phyloP scores from a whole-genome alignment of 768 basidiomycete genomes.

The Russula virescens region DNA sequence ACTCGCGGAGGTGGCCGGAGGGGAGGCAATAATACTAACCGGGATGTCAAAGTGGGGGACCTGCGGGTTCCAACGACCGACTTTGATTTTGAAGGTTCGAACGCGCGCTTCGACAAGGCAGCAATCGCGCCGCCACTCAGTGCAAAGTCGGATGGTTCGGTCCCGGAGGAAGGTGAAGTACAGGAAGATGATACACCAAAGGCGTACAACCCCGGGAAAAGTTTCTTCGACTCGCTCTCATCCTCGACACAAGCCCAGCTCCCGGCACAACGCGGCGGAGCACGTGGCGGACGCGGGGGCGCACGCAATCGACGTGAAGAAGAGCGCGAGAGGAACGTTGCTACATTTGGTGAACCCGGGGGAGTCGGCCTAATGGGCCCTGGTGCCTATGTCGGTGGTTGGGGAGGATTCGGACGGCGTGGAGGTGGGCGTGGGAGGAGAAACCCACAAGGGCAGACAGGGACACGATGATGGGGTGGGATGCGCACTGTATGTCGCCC shows the following conservation, averaged over 20 bases:
- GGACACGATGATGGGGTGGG: constrained; percentile 14
- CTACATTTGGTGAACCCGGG: constrained; percentile 83
- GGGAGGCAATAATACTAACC: constrained; percentile 5
- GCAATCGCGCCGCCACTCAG: constrained; percentile 35
- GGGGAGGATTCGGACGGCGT: constrained; percentile 61
- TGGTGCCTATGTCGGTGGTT: constrained; percentile 72
- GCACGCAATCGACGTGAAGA: constrained; percentile 74
- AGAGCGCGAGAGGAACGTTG: constrained; percentile 77
- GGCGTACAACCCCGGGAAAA: constrained; percentile 72
- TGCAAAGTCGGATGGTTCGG: constrained; percentile 28
- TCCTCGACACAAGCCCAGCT: constrained; percentile 40
- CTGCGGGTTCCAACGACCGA: constrained; percentile 65
- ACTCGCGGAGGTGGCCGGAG: constrained; percentile 36
- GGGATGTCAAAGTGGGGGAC: constrained; percentile 33
- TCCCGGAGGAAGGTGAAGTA: constrained; percentile 33
- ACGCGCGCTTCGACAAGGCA: constrained; percentile 77
- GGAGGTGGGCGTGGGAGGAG: constrained; percentile 41
- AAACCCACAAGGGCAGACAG: constrained; percentile 26
- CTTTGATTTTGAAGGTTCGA: constrained; percentile 76
- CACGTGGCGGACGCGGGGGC: constrained; percentile 42
- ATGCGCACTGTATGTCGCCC: not conserved
- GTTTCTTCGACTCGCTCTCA: constrained; percentile 73
- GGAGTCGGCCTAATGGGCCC: constrained; percentile 74
- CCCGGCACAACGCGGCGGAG: constrained; percentile 36
- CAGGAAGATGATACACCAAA: constrained; percentile 33